Evolutionary conservation across 2,329 filamentous ascomycete species (phyloP), one percentile per base, ranked within the genome.

Genomic region (Fusarium hainanense): DNA sequence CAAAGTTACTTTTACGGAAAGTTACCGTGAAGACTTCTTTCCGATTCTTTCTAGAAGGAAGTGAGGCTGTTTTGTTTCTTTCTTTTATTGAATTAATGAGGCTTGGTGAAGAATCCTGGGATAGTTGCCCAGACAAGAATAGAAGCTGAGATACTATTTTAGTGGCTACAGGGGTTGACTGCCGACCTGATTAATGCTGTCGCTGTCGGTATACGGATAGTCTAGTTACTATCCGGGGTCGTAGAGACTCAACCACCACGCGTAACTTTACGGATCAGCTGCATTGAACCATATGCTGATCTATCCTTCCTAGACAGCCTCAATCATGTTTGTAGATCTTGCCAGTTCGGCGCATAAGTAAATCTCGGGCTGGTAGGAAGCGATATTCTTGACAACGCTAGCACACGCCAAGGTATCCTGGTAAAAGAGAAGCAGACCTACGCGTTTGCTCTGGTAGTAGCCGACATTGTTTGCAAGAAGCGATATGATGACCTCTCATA

Each of bases 1-100:
- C 25, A 58, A 69, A 70, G 52, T 58, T 59, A 43, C 37, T 54
- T 60, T 49, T 14, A 56, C 61, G 48, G 62, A 55, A 68, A 58
- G 30, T 64, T 55, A 16, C 67, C 58, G 63, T 59, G 9, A 37
- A 20, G 42, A 40, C 21, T 68, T 44, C 54, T 42, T 69, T 59
- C 32, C 25, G 54, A 32, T 42, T 64, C 46, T 54, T 70, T 68
- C 62, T 70, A 41, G 58, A 68, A 69, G 23, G 25, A 43, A 56
- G 23, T 37, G 54, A 56, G 37, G 50, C 41, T 48, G 54, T 64
- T 57, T 25, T 51, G 42, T 23, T 16, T 63, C 16, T 30, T 14
- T 58, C 40, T 30, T 27, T 57, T 42, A 12, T 7, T 12, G 27
- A 49, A 18, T 18, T 32, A 23, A 37, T 50, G 23, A 34, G 21